Percentiles rank a stretch among this genome's conserved stretches.
Evolutionary conservation across 2,329 filamentous ascomycete species (phyloP).

Genomic region (Paracorniculantispora psalliotae): DNA sequence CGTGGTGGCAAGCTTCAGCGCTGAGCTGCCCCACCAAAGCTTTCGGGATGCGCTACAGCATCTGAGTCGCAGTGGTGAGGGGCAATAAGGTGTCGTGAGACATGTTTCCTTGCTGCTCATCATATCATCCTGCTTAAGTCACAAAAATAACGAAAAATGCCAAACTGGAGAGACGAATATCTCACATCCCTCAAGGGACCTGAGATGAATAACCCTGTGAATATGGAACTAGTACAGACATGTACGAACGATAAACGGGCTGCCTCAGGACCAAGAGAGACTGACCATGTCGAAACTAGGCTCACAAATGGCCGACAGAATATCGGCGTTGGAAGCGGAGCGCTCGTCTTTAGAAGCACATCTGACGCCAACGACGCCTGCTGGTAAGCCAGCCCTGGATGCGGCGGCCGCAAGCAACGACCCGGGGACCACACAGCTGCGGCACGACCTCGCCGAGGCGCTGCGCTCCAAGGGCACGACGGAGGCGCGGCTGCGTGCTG

Average conservation of each 20-base stretch:
- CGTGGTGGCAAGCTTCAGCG: background rate
- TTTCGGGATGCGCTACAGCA: background rate
- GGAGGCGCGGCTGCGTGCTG: constrained; percentile 56
- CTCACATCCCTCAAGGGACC: constrained; percentile 69
- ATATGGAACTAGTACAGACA: constrained; percentile 66
- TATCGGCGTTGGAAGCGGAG: constrained; percentile 58
- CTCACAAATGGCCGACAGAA: constrained; percentile 61
- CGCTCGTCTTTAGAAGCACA: constrained; percentile 37
- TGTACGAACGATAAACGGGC: constrained; percentile 49
- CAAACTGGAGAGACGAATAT: constrained; percentile 79
- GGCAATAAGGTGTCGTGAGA: background rate
- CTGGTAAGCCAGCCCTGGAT: constrained; percentile 16
- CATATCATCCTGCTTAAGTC: too few relatives aligned
- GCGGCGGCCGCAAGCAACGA: constrained; percentile 23
- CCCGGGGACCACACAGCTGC: constrained; percentile 44
- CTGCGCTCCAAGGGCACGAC: constrained; percentile 68
- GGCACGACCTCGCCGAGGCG: constrained; percentile 69
- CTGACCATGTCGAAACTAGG: constrained; percentile 44
- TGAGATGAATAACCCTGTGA: constrained; percentile 57
- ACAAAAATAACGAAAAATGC: constrained; percentile 33
- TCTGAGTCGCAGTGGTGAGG: background rate
- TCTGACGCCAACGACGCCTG: constrained; percentile 16
- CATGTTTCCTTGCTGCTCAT: background rate
- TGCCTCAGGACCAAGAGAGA: constrained; percentile 17
- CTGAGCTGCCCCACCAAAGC: background rate